Evolutionary conservation across 2,329 filamentous ascomycete species (phyloP), one percentile per base, ranked within the genome.

Genomic region (Stagonosporopsis chrysanthemi): DNA sequence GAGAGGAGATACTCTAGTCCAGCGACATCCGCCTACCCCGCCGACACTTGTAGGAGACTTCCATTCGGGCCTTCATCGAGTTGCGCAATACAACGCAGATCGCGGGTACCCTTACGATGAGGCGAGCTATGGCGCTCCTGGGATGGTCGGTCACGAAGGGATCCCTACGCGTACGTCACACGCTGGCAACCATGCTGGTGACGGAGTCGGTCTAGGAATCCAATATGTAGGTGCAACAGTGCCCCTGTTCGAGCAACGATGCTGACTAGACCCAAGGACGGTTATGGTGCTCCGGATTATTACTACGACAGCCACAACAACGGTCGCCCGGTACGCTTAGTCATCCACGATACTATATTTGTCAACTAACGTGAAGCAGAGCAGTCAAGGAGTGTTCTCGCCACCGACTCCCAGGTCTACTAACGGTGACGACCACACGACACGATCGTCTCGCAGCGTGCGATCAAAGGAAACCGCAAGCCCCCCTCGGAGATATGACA

Each of bases 371-470:
- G 12, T 14, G 17, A 12, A 26, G 24, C 23, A 75, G 73, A 62
- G 65, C 11, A 64, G 65, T 38, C 71, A 70, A 28, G 58, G 59
- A 6, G 63, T 71, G 15, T 72, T 70, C 50, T 70, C 72, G 31
- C 79, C 80, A 22, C 79, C 78, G 22, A 81, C 79, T 12, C 79
- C 80, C 41, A 73, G 73, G 48, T 81, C 79, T 31, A 72, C 75
- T 12, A 77, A 72, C 8, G 74, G 75, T 31, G 72, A 74, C 53
- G 79, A 81, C 42, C 68, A 70, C 36, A 66, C 71, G 12, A 72
- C 75, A 47, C 77, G 75, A 46, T 78, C 62, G 3, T 63, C 77
- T 35, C 76, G 79, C 52, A 80, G 72, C 46, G 66, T 69, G 42
- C 62, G 68, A 22, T 60, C 64, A 29, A 63, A 65, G 19, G 64